phyloP scores from a whole-genome alignment of 2,329 filamentous ascomycete genomes.

The Ophiostoma pallidulum region DNA sequence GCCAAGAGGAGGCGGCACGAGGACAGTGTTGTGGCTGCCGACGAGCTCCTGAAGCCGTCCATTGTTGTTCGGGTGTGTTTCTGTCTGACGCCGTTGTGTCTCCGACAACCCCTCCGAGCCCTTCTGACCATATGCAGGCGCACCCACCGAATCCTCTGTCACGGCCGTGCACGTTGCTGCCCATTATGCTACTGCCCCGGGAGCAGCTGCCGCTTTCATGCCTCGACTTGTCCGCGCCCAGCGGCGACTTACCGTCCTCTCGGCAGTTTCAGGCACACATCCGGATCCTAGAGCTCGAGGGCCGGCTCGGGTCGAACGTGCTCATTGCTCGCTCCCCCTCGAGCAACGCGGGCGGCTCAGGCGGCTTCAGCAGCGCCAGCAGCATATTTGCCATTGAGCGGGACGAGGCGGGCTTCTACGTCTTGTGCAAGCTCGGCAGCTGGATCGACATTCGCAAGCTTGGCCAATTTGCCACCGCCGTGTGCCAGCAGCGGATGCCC shows the following conservation, averaged over 20 bases:
- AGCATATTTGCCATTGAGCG: constrained; percentile 56
- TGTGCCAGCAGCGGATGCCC: constrained; percentile 26
- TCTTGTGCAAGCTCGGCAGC: constrained; percentile 55
- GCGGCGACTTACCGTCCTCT: constrained; percentile 40
- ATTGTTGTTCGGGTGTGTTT: constrained; percentile 41
- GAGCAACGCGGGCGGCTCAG: constrained; percentile 20
- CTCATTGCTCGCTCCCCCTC: constrained; percentile 53
- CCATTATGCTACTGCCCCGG: constrained; percentile 53
- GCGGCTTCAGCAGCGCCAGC: constrained; percentile 18
- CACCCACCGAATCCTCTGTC: constrained; percentile 43
- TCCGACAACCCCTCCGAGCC: too few relatives aligned
- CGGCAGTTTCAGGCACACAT: constrained; percentile 53
- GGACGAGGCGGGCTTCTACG: constrained; percentile 51
- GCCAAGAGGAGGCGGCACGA: constrained; percentile 9
- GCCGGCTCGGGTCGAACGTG: constrained; percentile 47
- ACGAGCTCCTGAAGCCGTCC: constrained; percentile 41
- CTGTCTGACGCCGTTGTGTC: background rate
- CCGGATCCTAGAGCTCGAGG: constrained; percentile 54
- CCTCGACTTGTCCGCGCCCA: constrained; percentile 47
- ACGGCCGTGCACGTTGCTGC: constrained; percentile 47
- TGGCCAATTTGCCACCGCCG: constrained; percentile 38
- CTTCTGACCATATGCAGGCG: constrained; percentile 30
- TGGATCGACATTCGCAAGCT: constrained; percentile 56
- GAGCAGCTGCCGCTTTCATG: constrained; percentile 50
- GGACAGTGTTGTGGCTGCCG: constrained; percentile 30